These are phyloP conservation scores for Aphanomyces stellatus DNA, from an alignment of 352 stramenopile species.

Conservation along the genomic window DNA sequence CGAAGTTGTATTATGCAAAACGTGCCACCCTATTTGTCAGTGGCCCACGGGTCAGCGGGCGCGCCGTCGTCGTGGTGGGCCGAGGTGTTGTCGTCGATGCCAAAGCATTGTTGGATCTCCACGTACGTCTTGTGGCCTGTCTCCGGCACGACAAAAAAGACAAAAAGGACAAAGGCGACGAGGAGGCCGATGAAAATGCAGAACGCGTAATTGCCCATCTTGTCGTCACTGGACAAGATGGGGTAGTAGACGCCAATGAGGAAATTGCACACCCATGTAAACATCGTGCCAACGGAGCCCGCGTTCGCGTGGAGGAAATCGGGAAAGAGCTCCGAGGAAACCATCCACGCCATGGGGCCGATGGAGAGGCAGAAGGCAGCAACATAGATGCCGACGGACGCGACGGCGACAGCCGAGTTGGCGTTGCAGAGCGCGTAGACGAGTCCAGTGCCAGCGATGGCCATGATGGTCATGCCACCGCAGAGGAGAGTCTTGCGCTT, in stretches of 20 bases:
- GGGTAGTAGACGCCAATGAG: slow-evolving; percentile 47
- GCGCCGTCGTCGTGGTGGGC: not conserved
- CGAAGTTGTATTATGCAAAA: not conserved
- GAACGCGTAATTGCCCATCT: slow-evolving; percentile 35
- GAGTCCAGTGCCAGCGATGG: slow-evolving; percentile 36
- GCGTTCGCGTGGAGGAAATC: slow-evolving; percentile 41
- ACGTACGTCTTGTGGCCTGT: slow-evolving; percentile 49
- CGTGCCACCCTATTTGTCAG: not conserved
- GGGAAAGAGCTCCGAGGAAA: slow-evolving; percentile 46
- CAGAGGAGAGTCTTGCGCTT: slow-evolving; percentile 45
- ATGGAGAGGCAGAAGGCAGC: slow-evolving; percentile 39
- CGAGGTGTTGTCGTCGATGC: slow-evolving; percentile 7
- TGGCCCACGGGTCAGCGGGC: not conserved
- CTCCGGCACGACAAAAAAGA: slow-evolving; percentile 40
- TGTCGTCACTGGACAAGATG: slow-evolving; percentile 28
- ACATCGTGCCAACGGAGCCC: slow-evolving; percentile 36
- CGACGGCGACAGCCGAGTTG: slow-evolving; percentile 33
- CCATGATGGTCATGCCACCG: slow-evolving; percentile 38
- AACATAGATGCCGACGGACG: slow-evolving; percentile 44
- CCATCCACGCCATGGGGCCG: slow-evolving; percentile 42
- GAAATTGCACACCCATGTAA: slow-evolving; percentile 48
- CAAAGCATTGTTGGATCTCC: slow-evolving; percentile 45
- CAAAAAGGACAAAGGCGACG: slow-evolving; percentile 44
- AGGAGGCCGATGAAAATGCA: slow-evolving; percentile 36
- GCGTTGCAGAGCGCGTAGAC: slow-evolving; percentile 28